These are phyloP conservation scores for Aureobasidium sp. DNA, from an alignment of 2,329 filamentous ascomycete species.

Conservation along the genomic window DNA sequence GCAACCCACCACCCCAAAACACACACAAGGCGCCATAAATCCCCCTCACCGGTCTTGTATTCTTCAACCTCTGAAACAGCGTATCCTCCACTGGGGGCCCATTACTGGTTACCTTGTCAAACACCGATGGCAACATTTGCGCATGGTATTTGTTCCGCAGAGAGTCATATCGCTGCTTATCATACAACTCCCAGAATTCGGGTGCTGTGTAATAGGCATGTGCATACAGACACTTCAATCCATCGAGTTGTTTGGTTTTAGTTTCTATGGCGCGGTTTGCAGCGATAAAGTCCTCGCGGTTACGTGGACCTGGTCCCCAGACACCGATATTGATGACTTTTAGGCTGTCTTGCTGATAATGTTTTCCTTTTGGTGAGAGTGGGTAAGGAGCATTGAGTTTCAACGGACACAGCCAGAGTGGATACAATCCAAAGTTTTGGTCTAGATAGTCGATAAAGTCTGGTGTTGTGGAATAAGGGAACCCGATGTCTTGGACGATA, in stretches of 20 bases:
- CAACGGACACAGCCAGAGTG: constrained; percentile 55
- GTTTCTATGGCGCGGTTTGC: constrained; percentile 66
- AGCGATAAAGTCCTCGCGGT: constrained; percentile 53
- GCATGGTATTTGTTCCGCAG: constrained; percentile 59
- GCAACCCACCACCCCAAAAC: constrained; percentile 20
- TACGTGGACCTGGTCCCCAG: constrained; percentile 67
- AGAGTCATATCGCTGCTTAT: constrained; percentile 53
- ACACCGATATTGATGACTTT: constrained; percentile 54
- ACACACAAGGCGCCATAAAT: constrained; percentile 35
- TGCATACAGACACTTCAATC: constrained; percentile 82
- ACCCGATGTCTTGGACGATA: constrained; percentile 56
- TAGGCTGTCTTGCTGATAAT: neutral
- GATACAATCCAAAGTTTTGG: constrained; percentile 44
- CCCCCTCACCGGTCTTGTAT: constrained; percentile 32
- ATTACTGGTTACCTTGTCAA: constrained; percentile 61
- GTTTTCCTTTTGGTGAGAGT: neutral
- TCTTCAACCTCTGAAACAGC: constrained; percentile 26
- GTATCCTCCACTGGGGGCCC: constrained; percentile 22
- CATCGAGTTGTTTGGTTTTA: constrained; percentile 61
- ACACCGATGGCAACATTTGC: constrained; percentile 56
- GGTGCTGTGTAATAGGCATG: constrained; percentile 73
- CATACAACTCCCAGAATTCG: constrained; percentile 63
- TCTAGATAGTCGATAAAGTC: constrained; percentile 50
- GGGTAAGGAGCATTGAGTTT: constrained; percentile 5
- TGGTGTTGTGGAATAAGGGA: constrained; percentile 47